These are phyloP conservation scores for Calonectria hongkongensis DNA, from an alignment of 2,329 filamentous ascomycete genomes.

Conservation along the genomic window DNA sequence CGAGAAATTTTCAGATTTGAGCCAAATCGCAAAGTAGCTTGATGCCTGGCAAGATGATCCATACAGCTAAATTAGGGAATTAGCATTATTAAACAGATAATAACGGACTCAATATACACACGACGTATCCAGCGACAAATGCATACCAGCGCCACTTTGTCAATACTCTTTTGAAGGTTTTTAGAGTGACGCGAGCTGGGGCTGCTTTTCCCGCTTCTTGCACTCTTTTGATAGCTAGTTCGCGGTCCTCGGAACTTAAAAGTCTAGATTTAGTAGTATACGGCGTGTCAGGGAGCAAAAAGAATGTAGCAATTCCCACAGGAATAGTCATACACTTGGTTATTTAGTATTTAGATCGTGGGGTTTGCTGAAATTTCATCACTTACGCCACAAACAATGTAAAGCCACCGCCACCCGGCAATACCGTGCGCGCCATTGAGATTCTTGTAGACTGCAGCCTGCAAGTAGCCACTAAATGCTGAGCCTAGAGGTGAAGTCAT, in stretches of 20 bases:
- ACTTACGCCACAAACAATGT: slow-evolving; percentile 8
- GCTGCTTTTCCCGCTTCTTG: slow-evolving; percentile 2
- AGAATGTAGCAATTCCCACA: not conserved
- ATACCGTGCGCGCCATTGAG: slow-evolving; percentile 16
- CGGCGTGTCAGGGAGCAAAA: not conserved
- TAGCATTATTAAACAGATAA: not conserved
- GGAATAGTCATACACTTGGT: slow-evolving; percentile 2
- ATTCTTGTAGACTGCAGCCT: slow-evolving; percentile 25
- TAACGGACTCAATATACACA: not conserved
- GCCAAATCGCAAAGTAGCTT: slow-evolving; percentile 15
- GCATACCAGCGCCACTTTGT: slow-evolving; percentile 19
- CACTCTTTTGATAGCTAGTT: not conserved
- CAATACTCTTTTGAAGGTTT: not conserved
- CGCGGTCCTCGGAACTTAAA: not conserved
- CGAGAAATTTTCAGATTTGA: slow-evolving; percentile 13
- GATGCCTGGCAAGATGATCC: slow-evolving; percentile 10
- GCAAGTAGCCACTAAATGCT: slow-evolving; percentile 30
- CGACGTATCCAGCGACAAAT: slow-evolving; percentile 1
- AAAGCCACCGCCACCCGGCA: slow-evolving; percentile 1
- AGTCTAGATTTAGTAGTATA: slow-evolving; percentile 1
- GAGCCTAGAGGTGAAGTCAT: slow-evolving; percentile 54
- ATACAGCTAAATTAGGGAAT: not conserved
- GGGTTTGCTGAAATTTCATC: too few species aligned
- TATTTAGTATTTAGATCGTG: not conserved
- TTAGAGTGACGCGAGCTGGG: not conserved